Conservation (phyloP, 1,284 basidiomycete genomes). For the Cryptococcus deneoformans region DNA sequence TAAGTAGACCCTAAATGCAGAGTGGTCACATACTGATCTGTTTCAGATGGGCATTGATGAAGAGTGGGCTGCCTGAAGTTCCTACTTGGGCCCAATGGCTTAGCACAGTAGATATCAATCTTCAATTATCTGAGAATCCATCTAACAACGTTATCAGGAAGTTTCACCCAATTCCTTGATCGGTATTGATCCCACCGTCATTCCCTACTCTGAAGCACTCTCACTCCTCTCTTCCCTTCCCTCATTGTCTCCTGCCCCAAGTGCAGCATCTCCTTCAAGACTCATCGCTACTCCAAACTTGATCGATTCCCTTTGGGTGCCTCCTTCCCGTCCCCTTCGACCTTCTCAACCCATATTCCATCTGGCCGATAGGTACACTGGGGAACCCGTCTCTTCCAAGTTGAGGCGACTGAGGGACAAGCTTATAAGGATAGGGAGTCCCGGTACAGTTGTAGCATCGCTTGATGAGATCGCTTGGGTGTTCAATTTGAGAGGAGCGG, state of each 20-base stretch:
- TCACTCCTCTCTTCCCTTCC: conserved; percentile 28
- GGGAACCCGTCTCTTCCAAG: conserved; percentile 66
- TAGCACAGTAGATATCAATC: conserved; percentile 57
- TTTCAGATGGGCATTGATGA: conserved; percentile 89
- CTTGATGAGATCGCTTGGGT: conserved; percentile 92
- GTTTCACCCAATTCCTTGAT: conserved; percentile 62
- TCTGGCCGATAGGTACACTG: conserved; percentile 62
- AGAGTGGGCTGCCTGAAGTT: conserved; percentile 78
- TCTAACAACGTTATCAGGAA: conserved; percentile 52
- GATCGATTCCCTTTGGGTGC: conserved; percentile 76
- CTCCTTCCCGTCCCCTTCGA: conserved; percentile 58
- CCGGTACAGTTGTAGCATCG: conserved; percentile 70
- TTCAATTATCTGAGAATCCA: background rate
- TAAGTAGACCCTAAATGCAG: conserved; percentile 24
- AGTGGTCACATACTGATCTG: background rate
- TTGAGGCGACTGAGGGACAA: conserved; percentile 64
- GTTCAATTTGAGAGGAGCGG: conserved; percentile 88
- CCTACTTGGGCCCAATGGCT: conserved; percentile 89
- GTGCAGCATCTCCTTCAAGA: too few species aligned
- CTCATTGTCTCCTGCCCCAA: background rate
- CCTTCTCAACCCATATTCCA: conserved; percentile 69
- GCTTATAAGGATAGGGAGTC: conserved; percentile 61
- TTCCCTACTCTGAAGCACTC: conserved; percentile 60
- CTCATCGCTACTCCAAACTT: conserved; percentile 65
- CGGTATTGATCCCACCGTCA: conserved; percentile 76